Base-by-base conservation (phyloP, 2,329 filamentous ascomycete genomes). In the Phyllachora maydis region DNA sequence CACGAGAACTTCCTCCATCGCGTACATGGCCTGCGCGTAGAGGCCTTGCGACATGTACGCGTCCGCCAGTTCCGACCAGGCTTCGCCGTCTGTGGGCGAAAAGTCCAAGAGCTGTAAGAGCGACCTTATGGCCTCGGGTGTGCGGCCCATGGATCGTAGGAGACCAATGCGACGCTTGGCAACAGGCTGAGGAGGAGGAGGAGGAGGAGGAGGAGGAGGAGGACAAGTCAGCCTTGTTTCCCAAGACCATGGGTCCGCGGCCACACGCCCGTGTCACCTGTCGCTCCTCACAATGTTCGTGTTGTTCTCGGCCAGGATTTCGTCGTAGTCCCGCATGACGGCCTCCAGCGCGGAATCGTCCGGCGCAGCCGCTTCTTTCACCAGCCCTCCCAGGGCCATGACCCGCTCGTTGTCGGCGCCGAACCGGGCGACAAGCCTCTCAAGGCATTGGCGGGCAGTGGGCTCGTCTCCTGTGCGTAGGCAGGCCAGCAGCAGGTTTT, bases 1-100 rank as follows among this genome's bases (percentile, higher is more conserved):
- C 24, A 95, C 55, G 21, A 98, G 49, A 11, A 91, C 81, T 46
- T 98, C 88, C 45, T 98, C 88, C 21, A 92, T 52, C 29, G 81
- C 74, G 46, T 75, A 92, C 23, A 92, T 69, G 18, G 82, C 77
- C 46, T 95, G 85, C 9, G 70, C 52, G 40, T 76, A 81, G 36
- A 85, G 50, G 1, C 75, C 79, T 41, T 85, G 75, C 11, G 60
- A 59, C 15, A 82, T 59, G 47, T 98, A 95, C 30, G 93, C 51
- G 42, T 92, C 81, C 25, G 78, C 68, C 35, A 95, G 57, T 51
- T 98, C 88, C 24, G 79, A 67, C 88, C 88, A 98, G 7, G 77
- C 72, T 52, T 98, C 88, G 5, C 74, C 71, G 50, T 98, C 88
- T 2, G 78, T 92, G 2, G 88, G 83, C 25, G 72, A 76, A 30